Evolutionary conservation across 2,329 filamentous ascomycete species (phyloP).

Genomic region (Diaporthe citrichinensis): DNA sequence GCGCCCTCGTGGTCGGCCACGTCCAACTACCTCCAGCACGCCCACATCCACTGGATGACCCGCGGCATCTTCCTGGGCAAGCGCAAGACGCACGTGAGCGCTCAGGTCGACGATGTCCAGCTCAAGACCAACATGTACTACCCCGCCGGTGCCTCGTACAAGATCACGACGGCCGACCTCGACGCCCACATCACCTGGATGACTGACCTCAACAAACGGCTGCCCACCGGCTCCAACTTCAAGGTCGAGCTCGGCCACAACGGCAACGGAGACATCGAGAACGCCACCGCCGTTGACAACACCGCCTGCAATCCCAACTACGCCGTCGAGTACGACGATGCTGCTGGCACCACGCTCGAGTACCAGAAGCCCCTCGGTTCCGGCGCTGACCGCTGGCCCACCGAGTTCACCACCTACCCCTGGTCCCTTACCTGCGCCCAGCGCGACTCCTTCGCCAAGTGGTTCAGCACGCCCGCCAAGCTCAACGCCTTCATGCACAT

Average conservation of each 20-base stretch:
- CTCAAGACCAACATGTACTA: not conserved
- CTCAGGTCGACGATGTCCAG: slow-evolving; percentile 11
- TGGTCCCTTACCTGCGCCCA: not conserved
- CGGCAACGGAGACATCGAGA: slow-evolving; percentile 4
- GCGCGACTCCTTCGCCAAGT: slow-evolving; percentile 8
- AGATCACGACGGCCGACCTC: slow-evolving; percentile 11
- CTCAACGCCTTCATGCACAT: slow-evolving; percentile 21
- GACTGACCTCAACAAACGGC: not conserved
- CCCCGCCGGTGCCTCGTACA: not conserved
- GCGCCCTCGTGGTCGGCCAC: slow-evolving; percentile 9
- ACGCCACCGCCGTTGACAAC: not conserved
- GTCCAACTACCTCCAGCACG: slow-evolving; percentile 16
- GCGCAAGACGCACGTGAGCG: slow-evolving; percentile 7
- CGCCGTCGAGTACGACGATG: not conserved
- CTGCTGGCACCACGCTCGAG: not conserved
- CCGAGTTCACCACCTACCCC: not conserved
- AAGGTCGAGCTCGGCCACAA: slow-evolving; percentile 18
- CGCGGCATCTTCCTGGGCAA: slow-evolving; percentile 17
- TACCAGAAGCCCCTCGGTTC: slow-evolving; percentile 8
- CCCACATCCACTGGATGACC: slow-evolving; percentile 16
- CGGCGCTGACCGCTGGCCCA: slow-evolving; percentile 2
- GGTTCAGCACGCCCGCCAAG: slow-evolving; percentile 7
- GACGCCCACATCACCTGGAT: slow-evolving; percentile 5
- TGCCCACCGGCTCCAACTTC: slow-evolving; percentile 2
- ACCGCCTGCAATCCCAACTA: not conserved